A percentile compares a stretch with the other conserved stretches of the same genome.
Conservation (phyloP, 148 eudicot species). For the Arbutus unedo region DNA sequence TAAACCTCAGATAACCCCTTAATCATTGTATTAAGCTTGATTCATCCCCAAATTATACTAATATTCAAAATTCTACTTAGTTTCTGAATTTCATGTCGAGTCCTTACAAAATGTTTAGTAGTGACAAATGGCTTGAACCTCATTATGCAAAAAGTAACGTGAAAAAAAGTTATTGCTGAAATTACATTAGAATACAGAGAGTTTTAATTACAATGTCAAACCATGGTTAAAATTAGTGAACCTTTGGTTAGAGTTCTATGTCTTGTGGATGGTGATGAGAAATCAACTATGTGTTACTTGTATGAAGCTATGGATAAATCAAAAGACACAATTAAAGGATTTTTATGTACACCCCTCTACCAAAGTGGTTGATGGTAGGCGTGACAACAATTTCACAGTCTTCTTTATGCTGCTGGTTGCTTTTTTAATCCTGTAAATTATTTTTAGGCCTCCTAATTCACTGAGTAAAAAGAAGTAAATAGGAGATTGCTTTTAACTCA, state of each 20-base stretch:
- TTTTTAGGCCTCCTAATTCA: neutral
- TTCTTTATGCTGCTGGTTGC: neutral
- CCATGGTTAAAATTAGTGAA: neutral
- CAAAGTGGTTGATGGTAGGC: neutral
- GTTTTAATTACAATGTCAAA: neutral
- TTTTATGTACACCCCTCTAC: neutral
- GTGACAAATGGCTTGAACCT: too few relatives aligned
- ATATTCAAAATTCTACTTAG: too few relatives aligned
- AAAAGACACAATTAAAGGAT: neutral
- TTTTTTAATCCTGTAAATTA: neutral
- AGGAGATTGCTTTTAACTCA: neutral
- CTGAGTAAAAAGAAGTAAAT: neutral
- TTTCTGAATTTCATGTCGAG: too few relatives aligned
- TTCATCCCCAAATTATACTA: too few relatives aligned
- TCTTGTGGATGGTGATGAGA: neutral
- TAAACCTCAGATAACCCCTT: too few relatives aligned
- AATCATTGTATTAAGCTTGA: too few relatives aligned
- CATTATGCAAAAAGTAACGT: neutral
- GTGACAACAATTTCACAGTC: neutral
- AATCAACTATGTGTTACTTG: neutral
- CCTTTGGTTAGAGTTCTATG: neutral
- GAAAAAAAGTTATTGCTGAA: neutral
- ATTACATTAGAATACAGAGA: neutral
- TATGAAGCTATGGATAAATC: constrained; percentile 8
- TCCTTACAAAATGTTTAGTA: too few relatives aligned